Conservation (phyloP, 768 basidiomycete species). For the Calocybe cyanea region DNA sequence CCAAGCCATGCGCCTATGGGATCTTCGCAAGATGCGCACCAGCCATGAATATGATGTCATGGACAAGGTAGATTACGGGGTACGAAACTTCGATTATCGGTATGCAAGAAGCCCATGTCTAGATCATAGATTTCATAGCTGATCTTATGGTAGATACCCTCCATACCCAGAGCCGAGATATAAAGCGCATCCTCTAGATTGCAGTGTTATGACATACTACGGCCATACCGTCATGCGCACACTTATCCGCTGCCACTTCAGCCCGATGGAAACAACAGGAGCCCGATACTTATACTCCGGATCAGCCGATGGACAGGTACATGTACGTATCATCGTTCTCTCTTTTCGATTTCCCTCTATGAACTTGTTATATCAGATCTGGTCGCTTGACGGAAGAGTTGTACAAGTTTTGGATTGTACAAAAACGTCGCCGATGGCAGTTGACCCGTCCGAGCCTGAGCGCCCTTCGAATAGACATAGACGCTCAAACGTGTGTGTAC, state of each 20-base stretch:
- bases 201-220: conserved; percentile 93
- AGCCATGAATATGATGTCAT: conserved; percentile 63
- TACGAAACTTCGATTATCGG: conserved; percentile 77
- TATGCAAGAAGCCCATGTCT: conserved; percentile 25
- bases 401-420: conserved; percentile 83
- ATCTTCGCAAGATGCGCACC: conserved; percentile 87
- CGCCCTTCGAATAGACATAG: conserved; percentile 25
- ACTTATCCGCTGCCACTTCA: conserved; percentile 95
- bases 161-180: conserved; percentile 61
- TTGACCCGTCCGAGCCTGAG: conserved; percentile 68
- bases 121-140: background rate
- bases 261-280: conserved; percentile 88
- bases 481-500: conserved; percentile 55
- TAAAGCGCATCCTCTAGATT: conserved; percentile 78
- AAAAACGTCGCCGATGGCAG: conserved; percentile 63
- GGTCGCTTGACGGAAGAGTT: conserved; percentile 87
- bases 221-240: conserved; percentile 90
- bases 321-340: conserved; percentile 44
- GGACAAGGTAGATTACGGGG: conserved; percentile 48
- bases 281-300: conserved; percentile 94
- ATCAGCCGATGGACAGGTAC: conserved; percentile 79
- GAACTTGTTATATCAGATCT: conserved; percentile 56
- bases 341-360: conserved; percentile 4
- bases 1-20: conserved; percentile 88
- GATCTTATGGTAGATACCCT: conserved; percentile 42